Evolutionary conservation across 1,139 yeast species (phyloP), one percentile per base, ranked within the genome.

Genomic region (Yamadazyma epiphylla): DNA sequence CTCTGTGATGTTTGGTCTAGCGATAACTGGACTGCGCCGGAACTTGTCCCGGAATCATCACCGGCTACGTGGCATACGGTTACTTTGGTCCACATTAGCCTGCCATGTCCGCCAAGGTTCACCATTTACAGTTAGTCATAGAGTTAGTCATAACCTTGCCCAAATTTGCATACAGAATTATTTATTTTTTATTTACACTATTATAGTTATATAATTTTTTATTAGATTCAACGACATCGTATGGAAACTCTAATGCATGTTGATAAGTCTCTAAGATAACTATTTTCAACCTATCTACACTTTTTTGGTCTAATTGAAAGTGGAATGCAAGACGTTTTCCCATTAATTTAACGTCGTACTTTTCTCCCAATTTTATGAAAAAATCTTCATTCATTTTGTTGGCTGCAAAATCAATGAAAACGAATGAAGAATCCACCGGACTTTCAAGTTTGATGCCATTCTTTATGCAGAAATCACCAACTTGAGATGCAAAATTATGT

Each of bases 401-500:
- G 11, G 53, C 58, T 23, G 43, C 45, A 26, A 64, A 46, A 37
- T 67, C 72, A 19, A 67, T 39, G 36, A 66, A 67, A 4, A 67
- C 71, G 39, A 67, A 66, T 45, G 59, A 65, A 11, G 71, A 58
- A 26, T 66, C 55, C 7, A 59, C 69, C 0, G 73, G 73, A 32
- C 58, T 58, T 32, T 55, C 63, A 38, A 67, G 52, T 7, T 38
- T 38, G 13, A 64, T 52, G n/a, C 54, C 53, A n/a, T 52, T 32
- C 3, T 39, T 34, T 23, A 57, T 47, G 25, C 77, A 76, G 9
- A 73, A 49, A 12, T 54, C 55, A 14, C 67, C 68, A 4, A 85
- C 79, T 32, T 64, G 64, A 14, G 60, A 48, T 1, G 85, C 80
- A 38, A 80, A 62, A 26, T 61, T 62, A 29, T 73, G 77, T 17